Base-by-base conservation (phyloP, 2,329 filamentous ascomycete genomes). In the Fusarium mundagurra region DNA sequence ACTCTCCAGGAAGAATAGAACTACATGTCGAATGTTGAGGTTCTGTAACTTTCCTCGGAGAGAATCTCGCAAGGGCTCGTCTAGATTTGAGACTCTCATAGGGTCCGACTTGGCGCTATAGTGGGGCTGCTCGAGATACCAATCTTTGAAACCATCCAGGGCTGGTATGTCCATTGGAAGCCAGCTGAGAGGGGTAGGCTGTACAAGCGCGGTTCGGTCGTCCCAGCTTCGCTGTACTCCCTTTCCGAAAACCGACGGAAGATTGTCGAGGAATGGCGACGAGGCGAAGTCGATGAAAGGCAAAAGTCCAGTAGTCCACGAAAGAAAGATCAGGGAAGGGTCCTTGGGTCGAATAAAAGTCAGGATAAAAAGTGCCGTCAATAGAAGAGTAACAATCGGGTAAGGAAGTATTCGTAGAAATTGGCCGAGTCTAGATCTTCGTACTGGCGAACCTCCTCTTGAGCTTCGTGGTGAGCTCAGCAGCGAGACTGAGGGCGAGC, bases 1-100 rank as follows among this genome's bases (percentile, higher is more conserved):
- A 51, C 84, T 85, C 62, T 86, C 85, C 14, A 86, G 77, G n/a
- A 84, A 80, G n/a, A 86, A 63, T 17, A 85, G 66, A 24, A 86
- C 75, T 6, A 86, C 77, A 63, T 86, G 84, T 53, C 83, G 83
- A 47, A 86, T 83, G 13, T 80, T 79, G 17, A 84, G 73, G 4
- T 76, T 65, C 17, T 64, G 38, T 6, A 82, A 61, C 43, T 73
- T 76, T 16, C 69, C 67, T 11, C 68, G 67, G 6, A 83, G 73
- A 2, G 55, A 64, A 14, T 77, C 39, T 1, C 82, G 69, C 2
- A 85, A 50, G 1, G 76, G 73, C 16, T 82, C 71, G 7, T 82
- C 62, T 5, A 82, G 74, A 51, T 86, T 85, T 3, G 82, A 80
- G 27, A 84, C 79, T 57, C 81, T 83, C 50, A 85, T 66, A 1